phyloP scores from a whole-genome alignment of 371 early-diverging fungal species.

The Mortierella sp. region DNA sequence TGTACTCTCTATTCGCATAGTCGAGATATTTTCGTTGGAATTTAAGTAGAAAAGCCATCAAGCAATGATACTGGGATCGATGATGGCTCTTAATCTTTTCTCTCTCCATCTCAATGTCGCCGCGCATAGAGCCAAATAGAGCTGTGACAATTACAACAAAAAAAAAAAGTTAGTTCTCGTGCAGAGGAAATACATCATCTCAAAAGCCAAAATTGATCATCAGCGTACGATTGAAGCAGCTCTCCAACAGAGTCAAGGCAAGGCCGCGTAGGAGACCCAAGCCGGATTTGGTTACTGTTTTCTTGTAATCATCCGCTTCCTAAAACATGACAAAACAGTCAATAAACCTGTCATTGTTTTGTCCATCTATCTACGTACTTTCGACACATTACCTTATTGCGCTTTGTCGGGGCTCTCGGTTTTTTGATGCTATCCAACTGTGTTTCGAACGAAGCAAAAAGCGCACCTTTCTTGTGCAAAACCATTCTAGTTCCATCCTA shows the following conservation, averaged over 20 bases:
- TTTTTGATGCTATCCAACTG: conserved; percentile 49
- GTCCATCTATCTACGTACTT: background rate
- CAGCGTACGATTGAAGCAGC: conserved; percentile 73
- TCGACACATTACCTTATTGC: conserved; percentile 26
- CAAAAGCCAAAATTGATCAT: background rate
- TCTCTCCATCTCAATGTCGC: conserved; percentile 73
- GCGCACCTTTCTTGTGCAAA: conserved; percentile 44
- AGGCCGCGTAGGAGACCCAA: conserved; percentile 17
- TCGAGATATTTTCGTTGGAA: conserved; percentile 55
- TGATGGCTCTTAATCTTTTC: conserved; percentile 68
- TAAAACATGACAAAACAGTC: background rate
- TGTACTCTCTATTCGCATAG: conserved; percentile 22
- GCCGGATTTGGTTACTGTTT: conserved; percentile 30
- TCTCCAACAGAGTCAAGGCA: conserved; percentile 62
- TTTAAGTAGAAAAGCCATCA: conserved; percentile 61
- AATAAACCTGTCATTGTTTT: background rate
- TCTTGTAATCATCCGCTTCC: conserved; percentile 44
- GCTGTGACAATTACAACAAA: conserved; percentile 56
- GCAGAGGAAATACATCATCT: background rate
- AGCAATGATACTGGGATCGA: conserved; percentile 45
- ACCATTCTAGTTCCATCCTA: conserved; percentile 51
- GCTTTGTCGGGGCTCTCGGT: conserved; percentile 26
- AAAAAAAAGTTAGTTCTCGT: background rate
- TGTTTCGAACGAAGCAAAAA: conserved; percentile 42
- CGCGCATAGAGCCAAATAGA: conserved; percentile 66